Evolutionary conservation across 495 filamentous ascomycete species (phyloP).

Genomic region (Pyrenula massariospora): DNA sequence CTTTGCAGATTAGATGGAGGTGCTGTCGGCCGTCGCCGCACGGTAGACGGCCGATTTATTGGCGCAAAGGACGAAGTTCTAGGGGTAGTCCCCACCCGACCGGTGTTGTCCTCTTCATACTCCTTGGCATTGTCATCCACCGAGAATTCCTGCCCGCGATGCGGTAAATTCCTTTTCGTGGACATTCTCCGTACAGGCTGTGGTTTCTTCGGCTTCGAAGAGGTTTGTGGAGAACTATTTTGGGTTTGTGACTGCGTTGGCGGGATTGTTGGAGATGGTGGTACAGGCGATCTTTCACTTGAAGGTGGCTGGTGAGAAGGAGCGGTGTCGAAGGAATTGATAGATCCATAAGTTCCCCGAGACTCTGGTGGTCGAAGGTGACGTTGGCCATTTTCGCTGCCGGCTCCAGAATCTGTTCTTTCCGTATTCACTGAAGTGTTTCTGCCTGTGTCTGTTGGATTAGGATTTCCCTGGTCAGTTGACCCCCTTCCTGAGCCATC

Average conservation of each 20-base stretch:
- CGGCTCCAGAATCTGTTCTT: not conserved
- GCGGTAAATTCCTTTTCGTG: conserved; percentile 58
- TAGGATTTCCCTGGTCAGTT: not conserved
- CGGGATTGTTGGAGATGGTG: not conserved
- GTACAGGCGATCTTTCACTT: not conserved
- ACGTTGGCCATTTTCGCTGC: not conserved
- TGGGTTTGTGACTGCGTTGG: conserved; percentile 24
- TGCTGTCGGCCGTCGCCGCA: conserved; percentile 54
- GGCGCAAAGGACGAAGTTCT: not conserved
- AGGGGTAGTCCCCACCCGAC: conserved; percentile 4
- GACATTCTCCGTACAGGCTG: conserved; percentile 58
- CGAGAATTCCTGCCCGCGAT: conserved; percentile 81
- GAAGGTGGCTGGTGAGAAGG: not conserved
- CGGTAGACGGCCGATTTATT: conserved; percentile 48
- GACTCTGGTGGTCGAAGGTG: not conserved
- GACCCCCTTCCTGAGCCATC: not conserved
- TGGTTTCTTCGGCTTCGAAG: conserved; percentile 55
- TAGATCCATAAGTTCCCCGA: not conserved
- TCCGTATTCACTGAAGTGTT: not conserved
- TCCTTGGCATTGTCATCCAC: conserved; percentile 85
- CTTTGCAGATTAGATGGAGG: conserved; percentile 46
- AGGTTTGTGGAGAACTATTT: conserved; percentile 41
- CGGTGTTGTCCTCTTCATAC: conserved; percentile 46
- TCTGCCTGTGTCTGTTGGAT: not conserved
- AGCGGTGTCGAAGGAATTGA: not conserved